phyloP scores from a whole-genome alignment of 2,329 filamentous ascomycete species.

The Didymella glomerata region DNA sequence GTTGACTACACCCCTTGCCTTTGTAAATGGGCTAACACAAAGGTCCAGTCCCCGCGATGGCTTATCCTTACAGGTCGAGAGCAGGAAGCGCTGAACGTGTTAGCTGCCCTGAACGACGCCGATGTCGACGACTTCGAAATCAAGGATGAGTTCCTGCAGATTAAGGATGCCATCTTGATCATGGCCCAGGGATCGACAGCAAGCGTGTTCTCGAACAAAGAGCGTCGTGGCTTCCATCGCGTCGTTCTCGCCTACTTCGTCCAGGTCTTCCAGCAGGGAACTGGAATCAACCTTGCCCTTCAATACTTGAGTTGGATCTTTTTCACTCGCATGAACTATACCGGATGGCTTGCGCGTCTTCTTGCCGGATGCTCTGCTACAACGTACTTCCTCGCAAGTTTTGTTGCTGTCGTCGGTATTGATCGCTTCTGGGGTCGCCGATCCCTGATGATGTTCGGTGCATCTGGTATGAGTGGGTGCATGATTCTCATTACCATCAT shows the following conservation, averaged over 20 bases:
- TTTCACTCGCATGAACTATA: conserved; percentile 59
- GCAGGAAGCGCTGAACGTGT: conserved; percentile 50
- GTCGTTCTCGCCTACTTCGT: conserved; percentile 53
- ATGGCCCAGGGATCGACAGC: conserved; percentile 41
- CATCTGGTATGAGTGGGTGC: conserved; percentile 45
- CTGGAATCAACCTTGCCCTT: conserved; percentile 43
- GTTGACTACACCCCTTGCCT: not conserved
- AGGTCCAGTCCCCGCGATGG: conserved; percentile 61
- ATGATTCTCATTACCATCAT: conserved; percentile 45
- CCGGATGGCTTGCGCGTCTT: conserved; percentile 54
- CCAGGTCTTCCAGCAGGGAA: conserved; percentile 56
- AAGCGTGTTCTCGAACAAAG: conserved; percentile 42
- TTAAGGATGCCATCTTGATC: conserved; percentile 46
- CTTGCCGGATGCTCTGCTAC: conserved; percentile 51
- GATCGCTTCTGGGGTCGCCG: conserved; percentile 49
- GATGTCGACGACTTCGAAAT: conserved; percentile 38
- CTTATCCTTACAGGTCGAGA: conserved; percentile 65
- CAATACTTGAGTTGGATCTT: conserved; percentile 61
- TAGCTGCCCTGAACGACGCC: conserved; percentile 44
- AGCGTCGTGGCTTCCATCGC: conserved; percentile 54
- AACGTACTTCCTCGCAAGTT: conserved; percentile 49
- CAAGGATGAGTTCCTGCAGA: conserved; percentile 53
- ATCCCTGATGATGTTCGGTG: conserved; percentile 49
- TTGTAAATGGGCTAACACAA: not conserved
- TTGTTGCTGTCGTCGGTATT: conserved; percentile 50